Evolutionary conservation across 1,284 basidiomycete species (phyloP).

Genomic region (Rhodotorula glutinis): DNA sequence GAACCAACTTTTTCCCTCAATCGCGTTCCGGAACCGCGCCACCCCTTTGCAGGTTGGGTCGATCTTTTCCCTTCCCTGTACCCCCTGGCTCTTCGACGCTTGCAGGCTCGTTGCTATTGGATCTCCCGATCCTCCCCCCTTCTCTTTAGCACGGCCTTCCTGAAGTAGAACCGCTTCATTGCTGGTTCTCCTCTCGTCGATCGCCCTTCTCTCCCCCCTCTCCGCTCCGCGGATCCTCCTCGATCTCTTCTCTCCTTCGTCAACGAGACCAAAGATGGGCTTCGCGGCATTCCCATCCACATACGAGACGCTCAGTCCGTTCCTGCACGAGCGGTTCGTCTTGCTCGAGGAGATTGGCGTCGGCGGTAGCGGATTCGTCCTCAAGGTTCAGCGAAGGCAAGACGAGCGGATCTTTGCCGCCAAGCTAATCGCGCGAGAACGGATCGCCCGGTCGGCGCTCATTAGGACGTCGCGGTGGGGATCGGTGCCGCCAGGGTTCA

Average conservation of each 20-base stretch:
- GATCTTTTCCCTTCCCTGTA: too few species aligned
- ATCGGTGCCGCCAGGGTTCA: conserved; percentile 43
- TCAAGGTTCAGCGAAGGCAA: conserved; percentile 42
- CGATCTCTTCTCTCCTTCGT: too few species aligned
- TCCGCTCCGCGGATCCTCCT: too few species aligned
- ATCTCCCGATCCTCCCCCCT: background rate
- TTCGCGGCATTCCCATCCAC: conserved; percentile 11
- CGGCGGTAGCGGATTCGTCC: conserved; percentile 86
- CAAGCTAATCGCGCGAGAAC: conserved; percentile 76
- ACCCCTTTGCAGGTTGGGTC: too few species aligned
- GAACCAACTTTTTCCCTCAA: too few species aligned
- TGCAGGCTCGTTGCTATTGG: too few species aligned
- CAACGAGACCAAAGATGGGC: conserved; percentile 13
- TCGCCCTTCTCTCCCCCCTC: too few species aligned
- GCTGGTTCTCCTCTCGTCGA: too few species aligned
- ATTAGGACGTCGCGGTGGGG: conserved; percentile 37
- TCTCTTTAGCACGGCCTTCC: background rate
- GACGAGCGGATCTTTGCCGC: conserved; percentile 71
- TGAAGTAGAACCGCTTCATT: background rate
- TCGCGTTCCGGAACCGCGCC: too few species aligned
- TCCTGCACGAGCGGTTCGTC: conserved; percentile 55
- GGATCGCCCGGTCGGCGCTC: conserved; percentile 11
- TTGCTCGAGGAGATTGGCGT: conserved; percentile 71
- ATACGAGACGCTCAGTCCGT: conserved; percentile 9
- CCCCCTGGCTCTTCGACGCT: too few species aligned